Conservation (phyloP, 2,329 filamentous ascomycete genomes). For the Aspergillus sclerotialis region DNA sequence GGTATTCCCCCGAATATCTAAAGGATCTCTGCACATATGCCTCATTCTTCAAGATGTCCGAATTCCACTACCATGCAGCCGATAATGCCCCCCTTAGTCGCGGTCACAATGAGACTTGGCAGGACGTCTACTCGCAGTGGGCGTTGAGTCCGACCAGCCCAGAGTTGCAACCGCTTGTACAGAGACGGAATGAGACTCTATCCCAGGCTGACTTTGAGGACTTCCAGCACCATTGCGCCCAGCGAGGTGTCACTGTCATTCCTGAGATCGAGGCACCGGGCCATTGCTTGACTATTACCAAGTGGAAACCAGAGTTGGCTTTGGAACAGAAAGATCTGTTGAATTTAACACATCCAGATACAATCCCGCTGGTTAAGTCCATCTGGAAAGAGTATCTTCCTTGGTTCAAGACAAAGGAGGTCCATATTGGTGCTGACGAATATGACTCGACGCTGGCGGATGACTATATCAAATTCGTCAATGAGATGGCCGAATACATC, state of each 20-base stretch:
- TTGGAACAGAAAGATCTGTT: slow-evolving; percentile 45
- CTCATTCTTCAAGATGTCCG: slow-evolving; percentile 56
- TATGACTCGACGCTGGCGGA: slow-evolving; percentile 40
- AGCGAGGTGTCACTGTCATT: slow-evolving; percentile 51
- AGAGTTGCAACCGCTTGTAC: slow-evolving; percentile 44
- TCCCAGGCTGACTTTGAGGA: slow-evolving; percentile 45
- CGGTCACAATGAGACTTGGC: slow-evolving; percentile 42
- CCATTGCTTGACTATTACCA: slow-evolving; percentile 49
- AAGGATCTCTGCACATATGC: slow-evolving; percentile 54
- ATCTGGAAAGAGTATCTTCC: slow-evolving; percentile 51
- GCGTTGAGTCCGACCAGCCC: slow-evolving; percentile 45
- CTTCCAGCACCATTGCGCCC: slow-evolving; percentile 47
- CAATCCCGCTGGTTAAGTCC: slow-evolving; percentile 46
- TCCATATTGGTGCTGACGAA: slow-evolving; percentile 53
- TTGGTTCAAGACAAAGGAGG: slow-evolving; percentile 51
- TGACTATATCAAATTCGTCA: slow-evolving; percentile 50
- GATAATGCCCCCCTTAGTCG: slow-evolving; percentile 49
- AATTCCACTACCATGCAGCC: slow-evolving; percentile 52
- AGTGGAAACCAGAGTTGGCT: slow-evolving; percentile 54
- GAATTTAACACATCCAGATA: slow-evolving; percentile 50
- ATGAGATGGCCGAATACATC: slow-evolving; percentile 46
- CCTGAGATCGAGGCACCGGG: slow-evolving; percentile 56
- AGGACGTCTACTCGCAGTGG: slow-evolving; percentile 50
- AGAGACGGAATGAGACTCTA: slow-evolving; percentile 50
- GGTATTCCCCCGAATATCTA: slow-evolving; percentile 49